A percentile compares a stretch with the other conserved stretches of the same genome.
Evolutionary conservation across 805 yeast genomes (phyloP).

Genomic region (Barnettozyma populi): DNA sequence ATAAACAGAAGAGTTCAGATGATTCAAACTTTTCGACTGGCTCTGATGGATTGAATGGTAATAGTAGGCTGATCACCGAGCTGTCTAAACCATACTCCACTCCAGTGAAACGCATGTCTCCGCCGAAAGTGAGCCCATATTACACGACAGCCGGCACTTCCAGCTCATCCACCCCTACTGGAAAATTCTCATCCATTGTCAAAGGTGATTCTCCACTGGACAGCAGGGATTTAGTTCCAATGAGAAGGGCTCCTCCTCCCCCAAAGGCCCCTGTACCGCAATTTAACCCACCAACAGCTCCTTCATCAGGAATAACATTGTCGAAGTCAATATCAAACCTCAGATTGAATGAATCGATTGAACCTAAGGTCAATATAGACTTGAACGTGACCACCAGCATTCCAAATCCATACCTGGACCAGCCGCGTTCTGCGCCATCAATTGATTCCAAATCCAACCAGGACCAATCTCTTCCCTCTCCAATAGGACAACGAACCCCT

Average conservation of each 20-base stretch:
- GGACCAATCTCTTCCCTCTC: slow-evolving; percentile 8
- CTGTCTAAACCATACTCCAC: slow-evolving; percentile 37
- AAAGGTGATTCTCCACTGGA: slow-evolving; percentile 3
- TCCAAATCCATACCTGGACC: slow-evolving; percentile 21
- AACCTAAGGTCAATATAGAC: slow-evolving; percentile 27
- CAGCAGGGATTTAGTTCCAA: slow-evolving; percentile 36
- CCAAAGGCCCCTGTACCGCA: slow-evolving; percentile 26
- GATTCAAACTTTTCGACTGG: slow-evolving; percentile 19
- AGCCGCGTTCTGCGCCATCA: slow-evolving; percentile 6
- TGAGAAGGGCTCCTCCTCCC: slow-evolving; percentile 54
- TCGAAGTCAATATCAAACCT: slow-evolving; percentile 12
- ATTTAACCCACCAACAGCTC: slow-evolving; percentile 5
- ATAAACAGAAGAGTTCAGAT: slow-evolving; percentile 20
- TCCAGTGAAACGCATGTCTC: slow-evolving; percentile 38
- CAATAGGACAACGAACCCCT: slow-evolving; percentile 4
- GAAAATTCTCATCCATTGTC: neutral
- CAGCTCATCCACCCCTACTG: neutral
- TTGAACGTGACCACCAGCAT: slow-evolving; percentile 28
- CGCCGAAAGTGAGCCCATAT: slow-evolving; percentile 30
- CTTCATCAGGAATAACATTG: slow-evolving; percentile 7
- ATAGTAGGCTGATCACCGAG: slow-evolving; percentile 33
- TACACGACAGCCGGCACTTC: slow-evolving; percentile 10
- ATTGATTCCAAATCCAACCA: slow-evolving; percentile 1
- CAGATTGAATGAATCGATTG: slow-evolving; percentile 9
- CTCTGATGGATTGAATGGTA: slow-evolving; percentile 19